Base-by-base conservation (phyloP, 208 protist genomes). In the Entamoeba invadens region DNA sequence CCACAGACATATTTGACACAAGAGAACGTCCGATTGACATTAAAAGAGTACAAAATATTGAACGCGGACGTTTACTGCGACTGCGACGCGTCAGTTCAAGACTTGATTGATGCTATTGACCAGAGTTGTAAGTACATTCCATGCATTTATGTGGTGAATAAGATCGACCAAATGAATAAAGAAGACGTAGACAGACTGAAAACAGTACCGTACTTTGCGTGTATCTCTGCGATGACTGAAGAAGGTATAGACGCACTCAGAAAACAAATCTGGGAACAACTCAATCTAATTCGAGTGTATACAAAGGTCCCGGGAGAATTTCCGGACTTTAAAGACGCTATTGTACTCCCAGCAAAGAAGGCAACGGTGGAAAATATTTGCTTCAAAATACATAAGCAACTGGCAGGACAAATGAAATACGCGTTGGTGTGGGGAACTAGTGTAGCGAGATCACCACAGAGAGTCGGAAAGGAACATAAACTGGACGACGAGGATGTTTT, bases 401-500 rank as follows among this genome's bases (percentile, higher is more conserved):
- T 99, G 38, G 97, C 99, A 96, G 95, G 95, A 68, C 97, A 98
- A 94, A 99, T 99, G 96, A 99, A 99, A 97, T 98, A 98, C 95
- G 99, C 98, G 47, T 97, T 98, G 95, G 98, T 99, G 72, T 99
- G 98, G 98, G 99, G 99, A n/a, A 95, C 96, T 35, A 98, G 97
- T 50, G 98, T 98, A 45, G 99, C 99, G 96, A 97, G 99, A 94
- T 97, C 98, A 94, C 98, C 98, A 45, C 98, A 99, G 96, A 97
- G 96, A 94, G 97, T 98, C 6, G 98, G 98, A 45, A 98, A 98
- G 95, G 97, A 98, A 45, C 99, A 99, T 95, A 91, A 97, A 46
- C 96, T 99, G 5, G 96, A 98, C 2, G 99, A 99, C 95, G 99
- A 99, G 94, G 99, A 99, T 96, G 97, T 99, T 92, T 97, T 99